Conservation (phyloP, 2,329 filamentous ascomycete species). For the Teratosphaeria zuluensis region DNA sequence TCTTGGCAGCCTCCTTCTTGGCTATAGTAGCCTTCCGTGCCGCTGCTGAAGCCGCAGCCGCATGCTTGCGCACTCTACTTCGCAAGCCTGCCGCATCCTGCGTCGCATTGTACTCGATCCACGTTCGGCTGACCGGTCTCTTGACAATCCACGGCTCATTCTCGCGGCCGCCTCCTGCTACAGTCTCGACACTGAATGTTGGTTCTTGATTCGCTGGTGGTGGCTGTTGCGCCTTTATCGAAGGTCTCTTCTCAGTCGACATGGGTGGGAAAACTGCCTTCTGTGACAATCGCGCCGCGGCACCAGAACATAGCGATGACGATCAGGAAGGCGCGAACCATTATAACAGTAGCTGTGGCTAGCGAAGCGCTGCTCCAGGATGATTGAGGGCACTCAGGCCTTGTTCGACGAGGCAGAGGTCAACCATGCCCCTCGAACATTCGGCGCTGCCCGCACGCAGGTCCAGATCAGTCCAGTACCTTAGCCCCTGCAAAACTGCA, state of each 20-base stretch:
- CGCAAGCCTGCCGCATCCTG: background rate
- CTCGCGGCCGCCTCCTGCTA: background rate
- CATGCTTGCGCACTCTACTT: conserved; percentile 3
- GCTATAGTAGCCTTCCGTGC: conserved; percentile 14
- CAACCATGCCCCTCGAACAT: too few relatives aligned
- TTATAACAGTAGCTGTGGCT: background rate
- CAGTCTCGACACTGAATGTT: background rate
- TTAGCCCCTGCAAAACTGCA: background rate
- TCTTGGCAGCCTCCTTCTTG: conserved; percentile 4
- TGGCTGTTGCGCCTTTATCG: background rate
- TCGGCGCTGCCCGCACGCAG: background rate
- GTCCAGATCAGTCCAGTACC: background rate
- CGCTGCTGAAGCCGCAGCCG: conserved; percentile 10
- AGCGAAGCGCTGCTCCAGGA: background rate
- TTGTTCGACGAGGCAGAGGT: background rate
- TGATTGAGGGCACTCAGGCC: background rate
- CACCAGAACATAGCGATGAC: background rate
- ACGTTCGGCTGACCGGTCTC: background rate
- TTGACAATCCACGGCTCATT: background rate
- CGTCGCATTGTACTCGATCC: conserved; percentile 1
- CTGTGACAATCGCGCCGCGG: background rate
- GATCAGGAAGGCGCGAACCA: background rate
- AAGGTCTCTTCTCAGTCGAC: background rate
- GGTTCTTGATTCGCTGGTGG: background rate
- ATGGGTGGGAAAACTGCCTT: background rate